A percentile compares a stretch with the other conserved stretches of the same genome.
These are phyloP conservation scores for Helotiales sp. DNA, from an alignment of 2,329 filamentous ascomycete genomes.

Conservation along the genomic window DNA sequence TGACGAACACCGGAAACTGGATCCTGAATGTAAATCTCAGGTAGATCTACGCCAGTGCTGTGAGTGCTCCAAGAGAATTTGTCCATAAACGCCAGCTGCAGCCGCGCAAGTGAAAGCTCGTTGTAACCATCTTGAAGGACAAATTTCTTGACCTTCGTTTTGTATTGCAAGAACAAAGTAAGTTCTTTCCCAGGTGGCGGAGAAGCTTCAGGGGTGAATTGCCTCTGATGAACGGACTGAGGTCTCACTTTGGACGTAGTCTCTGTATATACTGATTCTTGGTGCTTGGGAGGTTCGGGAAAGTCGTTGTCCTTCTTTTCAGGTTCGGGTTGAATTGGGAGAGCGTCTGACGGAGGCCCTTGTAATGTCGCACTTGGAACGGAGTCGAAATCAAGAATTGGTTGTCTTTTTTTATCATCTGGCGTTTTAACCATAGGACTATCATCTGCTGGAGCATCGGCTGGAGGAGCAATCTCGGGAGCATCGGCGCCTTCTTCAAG, in stretches of 20 bases:
- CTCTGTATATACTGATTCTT: background rate
- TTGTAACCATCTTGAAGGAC: constrained; percentile 81
- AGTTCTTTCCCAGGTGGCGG: constrained; percentile 80
- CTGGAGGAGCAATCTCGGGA: constrained; percentile 37
- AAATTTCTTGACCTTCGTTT: constrained; percentile 96
- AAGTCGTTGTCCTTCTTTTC: constrained; percentile 5
- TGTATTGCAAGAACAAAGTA: constrained; percentile 93
- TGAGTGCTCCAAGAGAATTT: constrained; percentile 99
- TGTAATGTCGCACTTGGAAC: constrained; percentile 57
- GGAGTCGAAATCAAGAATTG: constrained; percentile 26
- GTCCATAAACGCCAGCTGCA: constrained; percentile 96
- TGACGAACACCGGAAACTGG: constrained; percentile 94
- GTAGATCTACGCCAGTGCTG: constrained; percentile 85
- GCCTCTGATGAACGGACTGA: constrained; percentile 46
- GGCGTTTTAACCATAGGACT: constrained; percentile 50
- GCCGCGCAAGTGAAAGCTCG: constrained; percentile 79
- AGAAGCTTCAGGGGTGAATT: constrained; percentile 61
- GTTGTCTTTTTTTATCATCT: constrained; percentile 55
- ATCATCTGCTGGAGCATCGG: constrained; percentile 36
- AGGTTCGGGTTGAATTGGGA: constrained; percentile 36
- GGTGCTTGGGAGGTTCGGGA: constrained; percentile 22
- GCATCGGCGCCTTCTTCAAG: constrained; percentile 49
- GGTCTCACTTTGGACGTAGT: constrained; percentile 39
- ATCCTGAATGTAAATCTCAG: constrained; percentile 98
- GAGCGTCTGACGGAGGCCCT: constrained; percentile 53